These are phyloP conservation scores for Pinus tabuliformis DNA, from an alignment of 75 land plant genomes.

Conservation along the genomic window DNA sequence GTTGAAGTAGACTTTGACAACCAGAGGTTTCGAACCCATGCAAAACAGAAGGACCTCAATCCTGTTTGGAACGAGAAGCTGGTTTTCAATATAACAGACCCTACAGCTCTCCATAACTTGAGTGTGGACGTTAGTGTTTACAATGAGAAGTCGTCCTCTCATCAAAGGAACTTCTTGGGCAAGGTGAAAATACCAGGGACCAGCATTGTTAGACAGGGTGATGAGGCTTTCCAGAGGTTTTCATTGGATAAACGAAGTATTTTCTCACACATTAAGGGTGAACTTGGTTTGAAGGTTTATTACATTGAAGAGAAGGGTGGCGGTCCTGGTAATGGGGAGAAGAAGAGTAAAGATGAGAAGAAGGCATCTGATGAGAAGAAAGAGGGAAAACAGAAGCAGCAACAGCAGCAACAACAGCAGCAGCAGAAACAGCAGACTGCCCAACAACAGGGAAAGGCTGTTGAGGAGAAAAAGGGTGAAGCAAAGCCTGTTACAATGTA, in stretches of 20 bases:
- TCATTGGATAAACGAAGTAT: constrained; percentile 54
- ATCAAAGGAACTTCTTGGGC: constrained; percentile 54
- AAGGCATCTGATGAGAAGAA: constrained; percentile 3
- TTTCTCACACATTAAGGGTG: constrained; percentile 63
- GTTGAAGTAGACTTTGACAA: constrained; percentile 61
- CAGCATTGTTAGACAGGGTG: constrained; percentile 38
- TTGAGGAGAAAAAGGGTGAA: constrained; percentile 13
- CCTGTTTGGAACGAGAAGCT: constrained; percentile 76
- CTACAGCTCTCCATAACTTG: constrained; percentile 16
- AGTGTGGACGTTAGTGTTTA: constrained; percentile 48
- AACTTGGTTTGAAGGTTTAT: constrained; percentile 46
- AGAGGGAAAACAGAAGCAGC: constrained; percentile 3
- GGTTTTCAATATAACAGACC: constrained; percentile 31
- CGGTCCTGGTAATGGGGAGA: background rate
- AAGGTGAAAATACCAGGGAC: constrained; percentile 39
- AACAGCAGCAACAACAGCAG: background rate
- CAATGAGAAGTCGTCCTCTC: constrained; percentile 42
- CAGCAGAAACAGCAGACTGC: constrained; percentile 14
- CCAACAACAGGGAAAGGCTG: constrained; percentile 23
- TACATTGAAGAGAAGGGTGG: constrained; percentile 6
- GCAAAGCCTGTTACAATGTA: constrained; percentile 7
- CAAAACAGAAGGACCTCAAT: constrained; percentile 49
- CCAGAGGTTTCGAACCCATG: constrained; percentile 44
- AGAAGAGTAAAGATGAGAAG: constrained; percentile 7
- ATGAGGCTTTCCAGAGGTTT: constrained; percentile 41